Evolutionary conservation across 2,329 filamentous ascomycete genomes (phyloP).

Genomic region (Cyphellophora attinorum): DNA sequence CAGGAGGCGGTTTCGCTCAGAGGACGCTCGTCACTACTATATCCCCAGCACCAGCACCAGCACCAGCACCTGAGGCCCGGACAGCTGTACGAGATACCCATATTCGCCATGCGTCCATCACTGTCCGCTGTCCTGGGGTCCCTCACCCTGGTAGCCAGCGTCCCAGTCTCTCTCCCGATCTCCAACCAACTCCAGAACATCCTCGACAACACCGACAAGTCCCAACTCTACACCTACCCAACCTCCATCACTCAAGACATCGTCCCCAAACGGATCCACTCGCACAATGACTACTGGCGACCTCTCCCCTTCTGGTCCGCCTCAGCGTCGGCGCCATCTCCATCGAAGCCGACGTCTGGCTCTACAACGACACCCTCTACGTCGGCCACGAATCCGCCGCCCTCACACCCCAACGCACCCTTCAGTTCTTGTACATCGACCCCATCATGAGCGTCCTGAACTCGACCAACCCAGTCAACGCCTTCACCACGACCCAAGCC

Average conservation of each 20-base stretch:
- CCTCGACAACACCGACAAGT: constrained; percentile 16
- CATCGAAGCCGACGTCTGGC: constrained; percentile 39
- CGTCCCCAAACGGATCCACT: constrained; percentile 26
- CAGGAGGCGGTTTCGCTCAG: too few relatives aligned
- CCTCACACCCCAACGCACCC: constrained; percentile 27
- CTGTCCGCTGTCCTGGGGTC: too few relatives aligned
- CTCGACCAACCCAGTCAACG: constrained; percentile 44
- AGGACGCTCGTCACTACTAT: too few relatives aligned
- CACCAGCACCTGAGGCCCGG: too few relatives aligned
- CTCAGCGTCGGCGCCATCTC: constrained; percentile 31
- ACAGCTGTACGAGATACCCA: too few relatives aligned
- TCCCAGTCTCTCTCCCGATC: constrained; percentile 10
- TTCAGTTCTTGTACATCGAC: constrained; percentile 30
- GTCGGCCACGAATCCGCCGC: constrained; percentile 31
- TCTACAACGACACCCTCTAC: constrained; percentile 29
- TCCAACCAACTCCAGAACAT: constrained; percentile 16
- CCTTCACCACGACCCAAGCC: constrained; percentile 39
- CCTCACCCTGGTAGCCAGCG: too few relatives aligned
- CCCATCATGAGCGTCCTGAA: constrained; percentile 48
- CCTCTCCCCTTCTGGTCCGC: constrained; percentile 29
- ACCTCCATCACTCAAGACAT: constrained; percentile 29
- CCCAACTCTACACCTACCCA: constrained; percentile 20
- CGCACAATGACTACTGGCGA: constrained; percentile 36
- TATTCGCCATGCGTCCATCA: too few relatives aligned
- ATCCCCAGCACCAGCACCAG: too few relatives aligned